Conservation (phyloP, 2,329 filamentous ascomycete species). For the Diaporthe citrichinensis region DNA sequence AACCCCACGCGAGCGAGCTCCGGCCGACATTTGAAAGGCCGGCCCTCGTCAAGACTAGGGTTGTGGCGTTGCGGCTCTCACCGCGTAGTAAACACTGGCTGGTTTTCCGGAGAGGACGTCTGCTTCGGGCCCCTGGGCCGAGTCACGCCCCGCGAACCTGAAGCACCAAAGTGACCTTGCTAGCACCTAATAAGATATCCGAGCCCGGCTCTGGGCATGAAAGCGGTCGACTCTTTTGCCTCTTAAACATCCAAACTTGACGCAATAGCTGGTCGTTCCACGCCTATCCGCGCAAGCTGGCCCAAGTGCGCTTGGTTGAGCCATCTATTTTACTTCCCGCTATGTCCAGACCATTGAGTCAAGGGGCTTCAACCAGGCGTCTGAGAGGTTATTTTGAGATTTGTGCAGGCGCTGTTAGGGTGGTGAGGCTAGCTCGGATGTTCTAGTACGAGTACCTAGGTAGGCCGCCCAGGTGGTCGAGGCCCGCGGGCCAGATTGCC, state of each 20-base stretch:
- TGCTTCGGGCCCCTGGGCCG: conserved; percentile 15
- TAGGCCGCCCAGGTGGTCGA: conserved; percentile 15
- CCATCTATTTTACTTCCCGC: conserved; percentile 23
- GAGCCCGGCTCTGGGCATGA: background rate
- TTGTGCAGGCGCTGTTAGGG: background rate
- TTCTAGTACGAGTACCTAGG: too few species aligned
- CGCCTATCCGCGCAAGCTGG: background rate
- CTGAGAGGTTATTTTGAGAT: conserved; percentile 14
- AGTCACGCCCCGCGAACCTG: conserved; percentile 24
- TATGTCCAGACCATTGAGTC: conserved; percentile 25
- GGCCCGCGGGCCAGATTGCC: conserved; percentile 14
- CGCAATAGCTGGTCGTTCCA: background rate
- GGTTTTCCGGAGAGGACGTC: background rate
- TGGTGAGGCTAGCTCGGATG: background rate
- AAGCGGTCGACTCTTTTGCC: background rate
- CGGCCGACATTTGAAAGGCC: background rate
- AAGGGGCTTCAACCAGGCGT: conserved; percentile 6
- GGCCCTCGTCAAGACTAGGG: background rate
- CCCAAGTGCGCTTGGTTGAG: background rate
- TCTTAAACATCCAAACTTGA: background rate
- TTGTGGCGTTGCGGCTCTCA: conserved; percentile 1
- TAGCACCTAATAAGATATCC: background rate
- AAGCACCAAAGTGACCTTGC: background rate
- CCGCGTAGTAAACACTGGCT: background rate
- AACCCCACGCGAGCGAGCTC: conserved; percentile 21